A percentile compares a stretch with the other conserved stretches of the same genome.
phyloP scores from a whole-genome alignment of 441 rosid species.

The Mallotus japonicus region DNA sequence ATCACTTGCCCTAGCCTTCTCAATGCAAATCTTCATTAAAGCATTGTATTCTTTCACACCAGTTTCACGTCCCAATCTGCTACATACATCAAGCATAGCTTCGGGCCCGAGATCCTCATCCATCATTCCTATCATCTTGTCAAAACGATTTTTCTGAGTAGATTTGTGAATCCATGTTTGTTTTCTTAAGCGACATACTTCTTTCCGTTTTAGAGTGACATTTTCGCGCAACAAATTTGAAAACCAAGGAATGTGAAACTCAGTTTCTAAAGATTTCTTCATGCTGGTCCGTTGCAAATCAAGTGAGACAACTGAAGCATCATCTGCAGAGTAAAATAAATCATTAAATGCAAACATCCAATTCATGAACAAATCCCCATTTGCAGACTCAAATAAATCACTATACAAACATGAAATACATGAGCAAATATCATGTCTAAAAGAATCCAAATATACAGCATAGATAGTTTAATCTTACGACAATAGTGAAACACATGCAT shows the following conservation, averaged over 20 bases:
- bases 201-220: conserved; percentile 37
- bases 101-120: conserved; percentile 53
- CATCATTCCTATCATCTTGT: conserved; percentile 36
- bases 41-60: conserved; percentile 63
- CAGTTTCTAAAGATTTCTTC: conserved; percentile 18
- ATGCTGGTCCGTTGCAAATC: conserved; percentile 3
- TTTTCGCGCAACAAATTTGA: conserved; percentile 19
- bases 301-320: background rate
- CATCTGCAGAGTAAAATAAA: conserved; percentile 26
- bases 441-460: background rate
- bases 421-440: too few species aligned
- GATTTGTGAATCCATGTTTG: conserved; percentile 45
- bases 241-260: conserved; percentile 45
- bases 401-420: too few species aligned
- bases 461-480: background rate
- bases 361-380: background rate
- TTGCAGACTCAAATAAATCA: too few species aligned
- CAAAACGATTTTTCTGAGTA: conserved; percentile 34
- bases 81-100: conserved; percentile 44
- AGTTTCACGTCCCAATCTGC: conserved; percentile 61
- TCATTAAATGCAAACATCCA: background rate
- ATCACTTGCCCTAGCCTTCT: conserved; percentile 46
- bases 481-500: background rate
- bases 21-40: conserved; percentile 44
- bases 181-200: conserved; percentile 58